Percentiles rank a stretch among this genome's conserved stretches.
Conservation (phyloP, 345 rosid species). For the Pugionium dolabratum region DNA sequence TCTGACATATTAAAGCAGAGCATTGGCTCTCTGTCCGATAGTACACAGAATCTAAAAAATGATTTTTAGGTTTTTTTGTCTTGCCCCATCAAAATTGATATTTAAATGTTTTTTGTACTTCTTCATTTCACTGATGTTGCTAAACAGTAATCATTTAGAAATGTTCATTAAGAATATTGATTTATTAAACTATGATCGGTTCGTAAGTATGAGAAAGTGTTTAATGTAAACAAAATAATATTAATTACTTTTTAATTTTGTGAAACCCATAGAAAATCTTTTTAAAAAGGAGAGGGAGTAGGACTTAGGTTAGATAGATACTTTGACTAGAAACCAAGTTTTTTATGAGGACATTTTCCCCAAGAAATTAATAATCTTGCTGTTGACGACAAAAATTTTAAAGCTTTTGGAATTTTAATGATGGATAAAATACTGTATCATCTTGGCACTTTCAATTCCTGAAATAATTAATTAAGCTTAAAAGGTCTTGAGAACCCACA, state of each 20-base stretch:
- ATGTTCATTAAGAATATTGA: not conserved
- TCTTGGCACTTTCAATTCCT: slow-evolving; percentile 1
- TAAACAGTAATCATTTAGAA: too few relatives aligned
- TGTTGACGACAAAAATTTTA: not conserved
- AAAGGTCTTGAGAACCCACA: not conserved
- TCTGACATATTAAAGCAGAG: slow-evolving; percentile 16
- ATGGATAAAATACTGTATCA: slow-evolving; percentile 14
- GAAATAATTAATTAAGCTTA: not conserved
- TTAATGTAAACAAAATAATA: too few relatives aligned
- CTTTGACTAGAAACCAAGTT: slow-evolving; percentile 20
- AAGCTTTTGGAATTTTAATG: not conserved
- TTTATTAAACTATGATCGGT: not conserved
- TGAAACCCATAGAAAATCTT: too few relatives aligned
- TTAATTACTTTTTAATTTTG: too few relatives aligned
- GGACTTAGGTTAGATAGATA: slow-evolving; percentile 18
- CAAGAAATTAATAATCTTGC: slow-evolving; percentile 1
- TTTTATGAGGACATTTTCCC: not conserved
- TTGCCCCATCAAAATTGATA: too few relatives aligned
- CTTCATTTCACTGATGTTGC: too few relatives aligned
- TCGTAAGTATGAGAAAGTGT: too few relatives aligned
- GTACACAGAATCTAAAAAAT: not conserved
- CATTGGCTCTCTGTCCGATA: slow-evolving; percentile 18
- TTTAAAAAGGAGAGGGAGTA: not conserved
- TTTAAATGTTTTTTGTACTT: too few relatives aligned
- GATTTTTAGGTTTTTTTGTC: too few relatives aligned